Evolutionary conservation across 148 eudicot species (phyloP).

Genomic region (Gaultheria prostrata): DNA sequence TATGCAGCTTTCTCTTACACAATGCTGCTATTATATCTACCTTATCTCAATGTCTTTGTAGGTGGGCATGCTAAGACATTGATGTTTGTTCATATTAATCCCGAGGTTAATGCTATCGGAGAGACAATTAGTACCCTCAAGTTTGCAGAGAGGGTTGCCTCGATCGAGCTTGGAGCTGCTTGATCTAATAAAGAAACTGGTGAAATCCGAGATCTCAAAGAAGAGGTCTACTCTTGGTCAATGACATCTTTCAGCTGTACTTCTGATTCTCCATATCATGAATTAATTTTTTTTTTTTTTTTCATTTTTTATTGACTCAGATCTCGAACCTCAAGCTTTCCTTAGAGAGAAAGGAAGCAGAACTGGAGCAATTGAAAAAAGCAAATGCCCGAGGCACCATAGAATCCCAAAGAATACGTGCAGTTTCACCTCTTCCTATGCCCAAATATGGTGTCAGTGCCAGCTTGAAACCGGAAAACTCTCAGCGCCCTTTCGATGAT

Average conservation of each 20-base stretch:
- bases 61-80: constrained; percentile 97
- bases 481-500: constrained; percentile 44
- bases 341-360: constrained; percentile 82
- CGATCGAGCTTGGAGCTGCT: constrained; percentile 90
- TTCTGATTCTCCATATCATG: not conserved
- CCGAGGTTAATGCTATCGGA: constrained; percentile 71
- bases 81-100: constrained; percentile 97
- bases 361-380: constrained; percentile 60
- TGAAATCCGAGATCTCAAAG: constrained; percentile 80
- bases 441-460: constrained; percentile 36
- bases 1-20: not conserved
- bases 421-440: constrained; percentile 61
- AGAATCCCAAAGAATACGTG: constrained; percentile 46
- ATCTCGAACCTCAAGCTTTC: constrained; percentile 64
- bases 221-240: constrained; percentile 56
- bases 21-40: not conserved
- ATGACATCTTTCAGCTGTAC: not conserved
- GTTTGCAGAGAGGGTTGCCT: constrained; percentile 94
- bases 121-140: constrained; percentile 93
- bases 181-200: constrained; percentile 85
- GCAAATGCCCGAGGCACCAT: constrained; percentile 28
- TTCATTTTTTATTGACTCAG: constrained; percentile 28
- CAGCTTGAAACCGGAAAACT: constrained; percentile 40
- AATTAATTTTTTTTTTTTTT: not conserved
- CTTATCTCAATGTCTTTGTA: constrained; percentile 26